Conservation (phyloP, 495 filamentous ascomycete genomes). For the Lasiosphaeria hispida region DNA sequence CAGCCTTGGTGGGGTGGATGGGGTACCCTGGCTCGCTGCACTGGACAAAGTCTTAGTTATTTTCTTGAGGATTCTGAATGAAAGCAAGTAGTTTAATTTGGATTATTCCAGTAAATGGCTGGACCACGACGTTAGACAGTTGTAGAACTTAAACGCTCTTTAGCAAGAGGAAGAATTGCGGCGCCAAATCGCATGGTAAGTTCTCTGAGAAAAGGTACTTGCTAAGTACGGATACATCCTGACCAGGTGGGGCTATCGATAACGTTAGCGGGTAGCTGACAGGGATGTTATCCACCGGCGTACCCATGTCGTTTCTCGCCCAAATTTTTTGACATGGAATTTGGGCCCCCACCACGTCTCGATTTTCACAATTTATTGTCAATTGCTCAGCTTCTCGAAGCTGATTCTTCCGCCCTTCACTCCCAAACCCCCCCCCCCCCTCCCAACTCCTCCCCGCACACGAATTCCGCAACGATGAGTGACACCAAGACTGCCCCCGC, state of each 20-base stretch:
- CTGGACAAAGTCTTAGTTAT: too few species aligned
- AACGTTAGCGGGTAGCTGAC: not conserved
- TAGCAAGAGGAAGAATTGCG: too few species aligned
- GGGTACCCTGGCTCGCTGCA: not conserved
- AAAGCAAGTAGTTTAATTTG: not conserved
- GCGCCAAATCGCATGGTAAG: too few species aligned
- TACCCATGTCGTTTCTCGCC: slow-evolving; percentile 1
- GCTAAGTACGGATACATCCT: too few species aligned
- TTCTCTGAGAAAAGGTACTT: too few species aligned
- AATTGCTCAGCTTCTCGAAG: not conserved
- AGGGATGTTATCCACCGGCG: not conserved
- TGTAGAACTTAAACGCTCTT: too few species aligned
- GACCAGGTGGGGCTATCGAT: not conserved
- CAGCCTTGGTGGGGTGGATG: not conserved
- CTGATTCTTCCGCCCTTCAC: not conserved
- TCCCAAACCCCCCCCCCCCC: not conserved
- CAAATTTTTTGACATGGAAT: slow-evolving; percentile 23
- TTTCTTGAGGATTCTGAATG: not conserved
- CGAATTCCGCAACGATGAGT: slow-evolving; percentile 30
- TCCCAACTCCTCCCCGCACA: not conserved
- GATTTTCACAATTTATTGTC: slow-evolving; percentile 15
- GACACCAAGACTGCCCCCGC: slow-evolving; percentile 41
- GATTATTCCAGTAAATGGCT: too few species aligned
- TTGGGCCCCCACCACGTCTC: slow-evolving; percentile 21
- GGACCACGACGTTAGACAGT: too few species aligned